Conservation (phyloP, 2,329 filamentous ascomycete genomes). For the Trichoderma atroviride region DNA sequence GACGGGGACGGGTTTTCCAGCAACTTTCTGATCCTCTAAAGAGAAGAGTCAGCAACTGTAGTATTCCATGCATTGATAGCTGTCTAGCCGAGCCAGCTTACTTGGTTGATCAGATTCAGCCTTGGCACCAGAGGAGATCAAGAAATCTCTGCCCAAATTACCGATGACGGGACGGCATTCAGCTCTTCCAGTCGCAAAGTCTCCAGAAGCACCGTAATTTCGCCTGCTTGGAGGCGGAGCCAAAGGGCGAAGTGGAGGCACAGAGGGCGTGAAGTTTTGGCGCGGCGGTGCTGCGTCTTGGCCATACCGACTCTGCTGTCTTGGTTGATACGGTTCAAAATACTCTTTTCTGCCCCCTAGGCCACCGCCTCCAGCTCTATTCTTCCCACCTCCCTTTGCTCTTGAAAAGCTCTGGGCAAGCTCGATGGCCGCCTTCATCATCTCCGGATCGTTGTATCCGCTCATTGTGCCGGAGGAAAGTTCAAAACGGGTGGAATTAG, state of each 20-base stretch:
- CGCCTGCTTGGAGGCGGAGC: slow-evolving; percentile 30
- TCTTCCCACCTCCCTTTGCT: slow-evolving; percentile 5
- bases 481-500: background rate
- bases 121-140: slow-evolving; percentile 24
- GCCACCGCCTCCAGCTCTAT: background rate
- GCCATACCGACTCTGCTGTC: background rate
- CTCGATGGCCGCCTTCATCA: slow-evolving; percentile 35
- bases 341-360: background rate
- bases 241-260: background rate
- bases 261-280: background rate
- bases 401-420: slow-evolving; percentile 35
- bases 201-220: slow-evolving; percentile 25
- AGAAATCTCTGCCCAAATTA: slow-evolving; percentile 31
- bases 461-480: slow-evolving; percentile 26
- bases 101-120: background rate
- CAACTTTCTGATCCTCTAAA: background rate
- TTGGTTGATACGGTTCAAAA: background rate
- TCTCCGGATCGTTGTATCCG: slow-evolving; percentile 33
- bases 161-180: slow-evolving; percentile 30
- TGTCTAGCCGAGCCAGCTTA: background rate
- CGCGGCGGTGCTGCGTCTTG: background rate
- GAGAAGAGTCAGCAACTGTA: background rate
- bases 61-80: background rate
- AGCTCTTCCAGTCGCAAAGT: slow-evolving; percentile 26
- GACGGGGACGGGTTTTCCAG: background rate